Evolutionary conservation across 2,329 filamentous ascomycete species (phyloP).

Genomic region (Fusarium sp.): DNA sequence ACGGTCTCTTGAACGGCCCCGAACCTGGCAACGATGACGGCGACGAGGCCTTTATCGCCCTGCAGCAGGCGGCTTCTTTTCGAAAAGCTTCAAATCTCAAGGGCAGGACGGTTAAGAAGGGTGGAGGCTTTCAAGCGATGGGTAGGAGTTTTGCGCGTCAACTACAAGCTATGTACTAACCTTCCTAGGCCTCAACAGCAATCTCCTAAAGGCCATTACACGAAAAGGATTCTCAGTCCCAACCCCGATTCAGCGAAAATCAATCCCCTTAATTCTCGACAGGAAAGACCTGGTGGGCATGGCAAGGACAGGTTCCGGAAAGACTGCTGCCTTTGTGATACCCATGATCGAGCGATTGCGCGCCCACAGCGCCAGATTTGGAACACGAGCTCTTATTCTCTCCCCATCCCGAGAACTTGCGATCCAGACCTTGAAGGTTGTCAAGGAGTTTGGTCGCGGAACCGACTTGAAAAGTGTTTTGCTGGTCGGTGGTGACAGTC

Average conservation of each 20-base stretch:
- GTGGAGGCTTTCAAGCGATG: constrained; percentile 97
- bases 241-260: constrained; percentile 96
- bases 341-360: constrained; percentile 97
- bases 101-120: constrained; percentile 89
- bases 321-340: constrained; percentile 97
- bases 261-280: constrained; percentile 90
- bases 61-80: constrained; percentile 87
- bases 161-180: constrained; percentile 21
- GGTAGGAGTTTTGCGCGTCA: constrained; percentile 56
- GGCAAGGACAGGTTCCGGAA: constrained; percentile 98
- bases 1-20: constrained; percentile 68
- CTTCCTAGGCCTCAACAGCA: constrained; percentile 75
- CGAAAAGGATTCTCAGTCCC: constrained; percentile 96
- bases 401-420: constrained; percentile 95
- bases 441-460: constrained; percentile 91
- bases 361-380: constrained; percentile 86
- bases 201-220: constrained; percentile 88
- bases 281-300: constrained; percentile 98
- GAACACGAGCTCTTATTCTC: constrained; percentile 85
- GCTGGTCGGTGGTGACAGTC: constrained; percentile 91
- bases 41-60: constrained; percentile 92
- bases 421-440: constrained; percentile 93
- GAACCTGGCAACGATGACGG: constrained; percentile 64
- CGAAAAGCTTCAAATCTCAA: constrained; percentile 85
- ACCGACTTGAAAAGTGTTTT: constrained; percentile 92